These are phyloP conservation scores for Clarireedia homoeocarpa DNA, from an alignment of 2,329 filamentous ascomycete genomes.

Conservation along the genomic window DNA sequence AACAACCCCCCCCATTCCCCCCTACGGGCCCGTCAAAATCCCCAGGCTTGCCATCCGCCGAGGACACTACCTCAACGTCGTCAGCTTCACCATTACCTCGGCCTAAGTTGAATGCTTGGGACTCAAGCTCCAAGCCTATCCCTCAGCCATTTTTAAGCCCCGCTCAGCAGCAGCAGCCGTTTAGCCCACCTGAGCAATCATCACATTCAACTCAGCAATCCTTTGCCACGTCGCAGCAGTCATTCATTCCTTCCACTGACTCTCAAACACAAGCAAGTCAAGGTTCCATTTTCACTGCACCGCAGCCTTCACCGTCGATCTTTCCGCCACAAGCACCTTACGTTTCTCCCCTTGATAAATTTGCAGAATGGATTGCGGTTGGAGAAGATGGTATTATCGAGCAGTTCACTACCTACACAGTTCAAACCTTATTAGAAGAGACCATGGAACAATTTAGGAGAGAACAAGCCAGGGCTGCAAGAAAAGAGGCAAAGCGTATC, in stretches of 20 bases:
- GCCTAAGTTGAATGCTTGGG: neutral
- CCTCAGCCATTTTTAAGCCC: neutral
- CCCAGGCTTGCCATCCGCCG: neutral
- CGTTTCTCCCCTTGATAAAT: neutral
- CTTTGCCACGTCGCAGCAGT: neutral
- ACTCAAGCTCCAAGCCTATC: neutral
- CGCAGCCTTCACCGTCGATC: neutral
- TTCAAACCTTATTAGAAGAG: slow-evolving; percentile 18
- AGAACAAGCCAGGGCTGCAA: slow-evolving; percentile 11
- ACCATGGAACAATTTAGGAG: slow-evolving; percentile 14
- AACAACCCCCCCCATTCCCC: neutral
- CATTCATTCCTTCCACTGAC: neutral
- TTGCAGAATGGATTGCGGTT: slow-evolving; percentile 24
- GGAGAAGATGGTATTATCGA: slow-evolving; percentile 28
- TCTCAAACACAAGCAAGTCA: neutral
- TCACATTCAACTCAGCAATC: no score
- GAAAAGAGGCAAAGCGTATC: slow-evolving; percentile 10
- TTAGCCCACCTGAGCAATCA: no score
- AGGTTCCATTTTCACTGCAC: neutral
- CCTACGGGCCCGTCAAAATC: neutral
- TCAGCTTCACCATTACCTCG: neutral
- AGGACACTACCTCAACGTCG: neutral
- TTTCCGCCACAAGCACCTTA: neutral
- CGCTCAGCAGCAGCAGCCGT: neutral
- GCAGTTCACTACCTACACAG: slow-evolving; percentile 23